Base-by-base conservation (phyloP, 805 yeast species). In the Metschnikowia lachancei region DNA sequence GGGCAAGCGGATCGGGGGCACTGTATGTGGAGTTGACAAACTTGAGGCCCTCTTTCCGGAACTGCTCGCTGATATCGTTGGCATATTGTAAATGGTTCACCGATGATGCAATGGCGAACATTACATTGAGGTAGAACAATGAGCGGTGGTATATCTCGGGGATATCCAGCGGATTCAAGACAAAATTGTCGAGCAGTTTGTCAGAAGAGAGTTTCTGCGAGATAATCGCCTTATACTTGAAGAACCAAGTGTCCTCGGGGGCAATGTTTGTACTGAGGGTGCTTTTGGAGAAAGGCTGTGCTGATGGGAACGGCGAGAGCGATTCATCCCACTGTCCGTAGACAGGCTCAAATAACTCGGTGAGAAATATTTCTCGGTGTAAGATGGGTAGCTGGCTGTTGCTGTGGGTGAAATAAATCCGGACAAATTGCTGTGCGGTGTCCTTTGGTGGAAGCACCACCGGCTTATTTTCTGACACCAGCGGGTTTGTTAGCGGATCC, bases 371-470 rank as follows among this genome's bases (percentile, higher is more conserved):
- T 56, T 88, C 95, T 26, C 96, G 75, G 61, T 91, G 96, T 39
- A 90, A 65, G 3, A 91, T 74, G 0, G 97, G 97, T 22, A 87
- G 63, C 62, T 89, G 96, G 2, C 95, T 73, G 60, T 91, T 90
- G 13, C 91, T 79, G 56, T 85, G 90, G 17, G 85, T 80, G 59
- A 91, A 91, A 61, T 77, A 89, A 2, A 79, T 70, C 31, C 80
- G 74, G 8, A 89, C 58, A 36, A 86, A 74, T 41, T 74, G 70
- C 57, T 85, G 81, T 0, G 97, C 96, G 28, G 81, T 76, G 18
- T 72, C 68, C 56, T 87, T 87, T 1, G 86, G 76, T 1, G 95
- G 94, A 18, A 91, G 67, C 10, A 76, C 59, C 0, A 83, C 81
- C 0, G 80, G 75, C 13, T 51, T 63, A 47, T 41, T 33, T 51